phyloP scores from a whole-genome alignment of 306 rosid genomes.

The Quercus berberidifolia region DNA sequence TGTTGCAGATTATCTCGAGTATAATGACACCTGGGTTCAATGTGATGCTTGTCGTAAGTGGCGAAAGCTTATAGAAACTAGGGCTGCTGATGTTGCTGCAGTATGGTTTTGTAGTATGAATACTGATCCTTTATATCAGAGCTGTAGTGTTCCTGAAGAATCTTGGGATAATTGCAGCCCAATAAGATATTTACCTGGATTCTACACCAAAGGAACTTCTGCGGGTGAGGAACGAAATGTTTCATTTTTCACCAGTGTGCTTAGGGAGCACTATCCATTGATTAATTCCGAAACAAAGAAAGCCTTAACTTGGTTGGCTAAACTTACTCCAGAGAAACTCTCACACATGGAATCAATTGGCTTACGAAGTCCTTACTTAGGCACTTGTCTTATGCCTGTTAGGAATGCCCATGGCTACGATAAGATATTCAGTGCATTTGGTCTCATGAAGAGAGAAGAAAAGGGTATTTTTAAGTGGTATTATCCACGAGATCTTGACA shows the following conservation, averaged over 20 bases:
- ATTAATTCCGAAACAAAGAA: constrained; percentile 63
- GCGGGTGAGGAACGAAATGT: constrained; percentile 71
- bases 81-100: constrained; percentile 45
- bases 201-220: constrained; percentile 62
- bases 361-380: constrained; percentile 61
- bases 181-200: constrained; percentile 72
- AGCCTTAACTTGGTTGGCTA: constrained; percentile 77
- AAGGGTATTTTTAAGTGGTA: constrained; percentile 67
- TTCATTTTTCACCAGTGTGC: constrained; percentile 73
- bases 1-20: constrained; percentile 30
- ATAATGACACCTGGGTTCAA: constrained; percentile 82
- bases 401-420: constrained; percentile 47
- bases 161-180: constrained; percentile 41
- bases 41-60: constrained; percentile 92
- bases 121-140: constrained; percentile 59
- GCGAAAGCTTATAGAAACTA: constrained; percentile 73
- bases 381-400: constrained; percentile 28
- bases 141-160: constrained; percentile 75
- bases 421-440: constrained; percentile 79
- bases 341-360: constrained; percentile 81
- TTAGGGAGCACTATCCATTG: constrained; percentile 68
- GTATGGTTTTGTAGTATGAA: constrained; percentile 99
- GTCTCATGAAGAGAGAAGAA: constrained; percentile 63
- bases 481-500: constrained; percentile 71
- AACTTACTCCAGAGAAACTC: constrained; percentile 54